phyloP scores from a whole-genome alignment of 2,329 filamentous ascomycete genomes.

The Colletotrichum siamense region DNA sequence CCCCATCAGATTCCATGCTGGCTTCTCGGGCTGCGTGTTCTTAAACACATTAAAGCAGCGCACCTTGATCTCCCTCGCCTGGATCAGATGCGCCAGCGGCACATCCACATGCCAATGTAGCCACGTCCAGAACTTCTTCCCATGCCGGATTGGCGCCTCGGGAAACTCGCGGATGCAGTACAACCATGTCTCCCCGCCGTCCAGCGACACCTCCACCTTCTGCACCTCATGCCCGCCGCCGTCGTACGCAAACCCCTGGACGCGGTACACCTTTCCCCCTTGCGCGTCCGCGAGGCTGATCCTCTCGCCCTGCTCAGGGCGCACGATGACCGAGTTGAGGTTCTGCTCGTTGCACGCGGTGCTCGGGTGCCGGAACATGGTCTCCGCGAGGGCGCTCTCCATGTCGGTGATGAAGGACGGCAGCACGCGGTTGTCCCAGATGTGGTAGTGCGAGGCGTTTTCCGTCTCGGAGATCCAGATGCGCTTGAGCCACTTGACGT shows the following conservation, averaged over 20 bases:
- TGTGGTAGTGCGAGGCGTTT: constrained; percentile 51
- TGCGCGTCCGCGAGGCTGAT: constrained; percentile 39
- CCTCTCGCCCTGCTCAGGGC: constrained; percentile 50
- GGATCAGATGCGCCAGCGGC: constrained; percentile 45
- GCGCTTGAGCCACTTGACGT: constrained; percentile 52
- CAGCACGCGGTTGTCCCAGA: constrained; percentile 58
- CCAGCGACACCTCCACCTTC: constrained; percentile 52
- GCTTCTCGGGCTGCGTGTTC: constrained; percentile 52
- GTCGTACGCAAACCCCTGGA: constrained; percentile 54
- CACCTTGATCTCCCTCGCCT: constrained; percentile 46
- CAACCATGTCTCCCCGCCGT: constrained; percentile 49
- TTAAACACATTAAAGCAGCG: constrained; percentile 55
- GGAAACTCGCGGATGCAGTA: constrained; percentile 43
- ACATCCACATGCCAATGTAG: constrained; percentile 57
- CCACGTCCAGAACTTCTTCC: constrained; percentile 61
- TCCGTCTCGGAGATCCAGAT: constrained; percentile 48
- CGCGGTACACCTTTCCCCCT: constrained; percentile 39
- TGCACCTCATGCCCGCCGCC: constrained; percentile 55
- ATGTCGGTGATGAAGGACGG: constrained; percentile 53
- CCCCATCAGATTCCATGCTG: constrained; percentile 53
- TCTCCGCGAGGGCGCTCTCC: constrained; percentile 50
- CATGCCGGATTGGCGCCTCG: constrained; percentile 52
- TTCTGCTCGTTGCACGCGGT: constrained; percentile 55
- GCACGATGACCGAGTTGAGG: constrained; percentile 52
- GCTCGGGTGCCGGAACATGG: constrained; percentile 52